phyloP scores from a whole-genome alignment of 176 grass and related monocot genomes.

The Cenchrus americanus region DNA sequence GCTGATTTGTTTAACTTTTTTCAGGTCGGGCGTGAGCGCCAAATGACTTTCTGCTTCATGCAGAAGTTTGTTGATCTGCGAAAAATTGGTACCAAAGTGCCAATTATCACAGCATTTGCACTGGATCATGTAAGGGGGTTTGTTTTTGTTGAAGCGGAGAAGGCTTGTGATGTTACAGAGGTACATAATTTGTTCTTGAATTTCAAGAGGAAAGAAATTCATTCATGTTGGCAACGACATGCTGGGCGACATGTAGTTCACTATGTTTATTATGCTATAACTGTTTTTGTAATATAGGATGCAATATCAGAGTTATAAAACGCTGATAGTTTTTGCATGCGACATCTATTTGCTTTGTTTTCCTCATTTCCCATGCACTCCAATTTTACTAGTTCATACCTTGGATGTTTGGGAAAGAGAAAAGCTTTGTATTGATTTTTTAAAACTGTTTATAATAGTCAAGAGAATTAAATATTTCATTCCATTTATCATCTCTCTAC shows the following conservation, averaged over 20 bases:
- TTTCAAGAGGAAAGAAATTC: not conserved
- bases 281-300: conserved; percentile 8
- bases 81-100: conserved; percentile 72
- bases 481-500: conserved; percentile 24
- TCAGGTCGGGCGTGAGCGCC: conserved; percentile 83
- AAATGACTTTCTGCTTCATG: conserved; percentile 96
- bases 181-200: conserved; percentile 47
- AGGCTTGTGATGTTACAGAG: conserved; percentile 87
- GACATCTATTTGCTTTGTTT: conserved; percentile 15
- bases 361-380: not conserved
- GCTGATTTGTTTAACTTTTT: conserved; percentile 45
- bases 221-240: conserved; percentile 7
- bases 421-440: not conserved
- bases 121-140: conserved; percentile 94
- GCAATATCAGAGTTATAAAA: not conserved
- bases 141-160: conserved; percentile 96
- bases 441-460: not conserved
- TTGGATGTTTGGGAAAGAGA: conserved; percentile 28
- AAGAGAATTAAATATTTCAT: not conserved
- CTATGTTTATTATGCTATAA: not conserved
- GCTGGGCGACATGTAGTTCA: conserved; percentile 5
- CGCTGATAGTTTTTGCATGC: conserved; percentile 4
- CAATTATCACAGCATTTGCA: conserved; percentile 85
- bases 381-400: conserved; percentile 11
- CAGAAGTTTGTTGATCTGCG: conserved; percentile 85